Evolutionary conservation across 192 early-diverging fungal species (phyloP), one percentile per base, ranked within the genome.

Genomic region (Chytriomyces sp.): DNA sequence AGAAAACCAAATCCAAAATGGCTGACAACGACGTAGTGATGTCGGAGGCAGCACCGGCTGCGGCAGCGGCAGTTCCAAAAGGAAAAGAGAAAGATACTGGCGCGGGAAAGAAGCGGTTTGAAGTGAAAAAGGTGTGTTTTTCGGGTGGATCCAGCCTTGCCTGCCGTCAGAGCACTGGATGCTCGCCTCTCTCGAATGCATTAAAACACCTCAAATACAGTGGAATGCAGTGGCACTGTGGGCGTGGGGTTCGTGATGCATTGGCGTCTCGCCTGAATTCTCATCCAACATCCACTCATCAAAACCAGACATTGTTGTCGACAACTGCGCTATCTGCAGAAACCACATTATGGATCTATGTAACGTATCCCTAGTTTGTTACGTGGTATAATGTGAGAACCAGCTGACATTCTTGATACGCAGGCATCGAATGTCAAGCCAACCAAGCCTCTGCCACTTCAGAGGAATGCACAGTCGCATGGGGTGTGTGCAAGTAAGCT

Each of bases 271-370:
- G 1, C 17, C 14, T 5, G n/a, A 58, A 39, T 14, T 72, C 61
- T 34, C 26, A 73, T 22, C 17, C 14, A 41, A 60, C 2, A 25
- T 2, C 2, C 52, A 4, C 65, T 40, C 8, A 12, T 54, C 33
- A 1, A 2, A 22, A 0, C 6, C 69, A 93, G 95, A 99, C 78
- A 96, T 97, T 84, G 93, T 93, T 26, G 94, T 96, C 4, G 96
- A 96, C 79, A 96, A 95, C 80, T 99, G 96, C 74, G 95, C 96
- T 62, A 99, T 99, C 84, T 99, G 96, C 81, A 88, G 95, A 75
- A 99, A 99, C 82, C 96, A 99, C 82, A 99, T 96, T 81, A 99
- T 99, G 96, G 96, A 99, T 76, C 87, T 95, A 57, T 99, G 96
- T 91, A 84, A 72, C 86, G 63, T 32, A 19, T n/a, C 57, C 36